Evolutionary conservation across 495 filamentous ascomycete species (phyloP).

Genomic region (Trichoderma gamsii): DNA sequence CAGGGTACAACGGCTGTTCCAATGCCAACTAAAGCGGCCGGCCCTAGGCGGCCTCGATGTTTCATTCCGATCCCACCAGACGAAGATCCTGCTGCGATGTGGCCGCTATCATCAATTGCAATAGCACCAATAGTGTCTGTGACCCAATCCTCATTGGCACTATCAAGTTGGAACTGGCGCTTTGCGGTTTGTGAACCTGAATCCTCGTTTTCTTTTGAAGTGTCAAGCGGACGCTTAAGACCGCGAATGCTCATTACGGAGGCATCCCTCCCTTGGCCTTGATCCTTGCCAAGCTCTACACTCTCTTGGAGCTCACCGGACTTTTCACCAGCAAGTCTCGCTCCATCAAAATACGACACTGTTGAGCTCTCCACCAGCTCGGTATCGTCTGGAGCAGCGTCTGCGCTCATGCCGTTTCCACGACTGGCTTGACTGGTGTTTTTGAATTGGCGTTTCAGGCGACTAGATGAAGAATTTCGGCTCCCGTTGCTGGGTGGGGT

Average conservation of each 20-base stretch:
- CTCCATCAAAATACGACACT: background rate
- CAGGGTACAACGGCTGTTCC: constrained; percentile 80
- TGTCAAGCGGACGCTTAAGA: constrained; percentile 16
- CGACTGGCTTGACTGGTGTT: background rate
- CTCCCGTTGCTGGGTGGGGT: background rate
- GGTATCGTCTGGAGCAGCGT: background rate
- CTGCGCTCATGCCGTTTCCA: background rate
- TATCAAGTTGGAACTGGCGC: constrained; percentile 15
- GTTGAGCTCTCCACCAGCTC: background rate
- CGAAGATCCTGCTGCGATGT: constrained; percentile 93
- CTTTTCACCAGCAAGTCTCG: background rate
- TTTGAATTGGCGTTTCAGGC: background rate
- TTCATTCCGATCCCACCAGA: constrained; percentile 99
- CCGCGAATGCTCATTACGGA: constrained; percentile 7
- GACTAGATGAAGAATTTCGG: background rate
- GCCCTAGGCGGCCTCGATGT: constrained; percentile 80
- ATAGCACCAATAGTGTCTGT: constrained; percentile 95
- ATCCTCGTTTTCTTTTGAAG: constrained; percentile 4
- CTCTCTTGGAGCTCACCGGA: background rate
- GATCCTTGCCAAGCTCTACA: background rate
- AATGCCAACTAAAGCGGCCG: constrained; percentile 85
- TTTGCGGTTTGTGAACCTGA: background rate
- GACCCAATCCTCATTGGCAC: constrained; percentile 46
- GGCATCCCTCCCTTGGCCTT: background rate
- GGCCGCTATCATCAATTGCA: constrained; percentile 75